Evolutionary conservation across 2,329 filamentous ascomycete genomes (phyloP).

Genomic region (Ophiocordyceps unilateralis): DNA sequence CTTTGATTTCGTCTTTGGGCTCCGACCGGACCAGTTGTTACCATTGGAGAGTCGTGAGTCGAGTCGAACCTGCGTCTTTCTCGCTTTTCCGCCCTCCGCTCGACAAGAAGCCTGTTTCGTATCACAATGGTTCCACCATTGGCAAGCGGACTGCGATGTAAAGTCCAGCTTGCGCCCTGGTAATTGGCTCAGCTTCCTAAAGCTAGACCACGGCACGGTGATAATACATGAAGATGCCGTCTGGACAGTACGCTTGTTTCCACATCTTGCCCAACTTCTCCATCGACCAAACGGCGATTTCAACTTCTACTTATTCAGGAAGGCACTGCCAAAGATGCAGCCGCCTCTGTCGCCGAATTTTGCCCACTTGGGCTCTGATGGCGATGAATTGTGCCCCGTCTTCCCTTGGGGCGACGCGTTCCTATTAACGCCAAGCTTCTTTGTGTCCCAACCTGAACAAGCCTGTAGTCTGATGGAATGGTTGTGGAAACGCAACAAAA

Average conservation of each 20-base stretch:
- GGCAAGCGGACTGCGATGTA: constrained; percentile 22
- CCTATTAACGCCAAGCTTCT: constrained; percentile 24
- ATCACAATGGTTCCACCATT: constrained; percentile 24
- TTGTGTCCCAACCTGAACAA: constrained; percentile 19
- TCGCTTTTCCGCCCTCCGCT: constrained; percentile 28
- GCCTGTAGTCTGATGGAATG: constrained; percentile 19
- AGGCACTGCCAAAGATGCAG: constrained; percentile 10
- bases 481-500: constrained; percentile 11
- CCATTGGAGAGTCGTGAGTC: constrained; percentile 4
- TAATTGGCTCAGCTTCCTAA: constrained; percentile 28
- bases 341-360: neutral
- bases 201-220: constrained; percentile 12
- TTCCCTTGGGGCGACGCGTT: constrained; percentile 16
- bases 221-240: constrained; percentile 28
- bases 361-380: neutral
- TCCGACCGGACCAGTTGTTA: constrained; percentile 15
- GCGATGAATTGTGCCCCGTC: constrained; percentile 9
- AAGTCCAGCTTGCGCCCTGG: constrained; percentile 23
- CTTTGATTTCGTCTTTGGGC: constrained; percentile 12
- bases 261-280: constrained; percentile 18
- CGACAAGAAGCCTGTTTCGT: constrained; percentile 19
- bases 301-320: constrained; percentile 22
- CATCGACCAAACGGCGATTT: constrained; percentile 9
- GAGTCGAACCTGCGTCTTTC: constrained; percentile 21
- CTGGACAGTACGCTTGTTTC: constrained; percentile 21